phyloP scores from a whole-genome alignment of 176 grass and related monocot species.

The Carex pumila region DNA sequence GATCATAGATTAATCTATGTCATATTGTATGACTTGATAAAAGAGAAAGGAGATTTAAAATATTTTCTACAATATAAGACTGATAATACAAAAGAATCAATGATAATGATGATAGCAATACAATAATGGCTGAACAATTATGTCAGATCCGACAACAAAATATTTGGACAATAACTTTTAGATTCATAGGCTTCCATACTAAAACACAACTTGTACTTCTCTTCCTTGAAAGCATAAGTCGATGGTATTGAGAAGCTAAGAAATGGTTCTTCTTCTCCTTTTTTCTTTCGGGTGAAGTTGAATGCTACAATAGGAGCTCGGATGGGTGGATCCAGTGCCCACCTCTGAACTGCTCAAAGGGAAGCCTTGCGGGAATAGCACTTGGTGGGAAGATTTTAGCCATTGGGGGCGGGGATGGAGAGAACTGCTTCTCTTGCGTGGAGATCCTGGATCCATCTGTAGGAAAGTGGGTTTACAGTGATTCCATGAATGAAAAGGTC shows the following conservation, averaged over 20 bases:
- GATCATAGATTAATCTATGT: background rate
- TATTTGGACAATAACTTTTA: background rate
- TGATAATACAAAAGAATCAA: background rate
- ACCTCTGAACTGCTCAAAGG: slow-evolving; percentile 51
- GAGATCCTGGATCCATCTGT: slow-evolving; percentile 81
- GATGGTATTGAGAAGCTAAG: slow-evolving; percentile 34
- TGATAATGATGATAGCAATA: background rate
- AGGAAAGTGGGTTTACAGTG: slow-evolving; percentile 53
- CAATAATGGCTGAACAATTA: background rate
- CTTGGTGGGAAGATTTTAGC: slow-evolving; percentile 69
- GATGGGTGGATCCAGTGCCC: slow-evolving; percentile 58
- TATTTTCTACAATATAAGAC: background rate
- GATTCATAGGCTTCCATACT: background rate
- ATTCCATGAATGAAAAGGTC: slow-evolving; percentile 43
- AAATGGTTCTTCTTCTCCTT: background rate
- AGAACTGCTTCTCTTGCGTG: slow-evolving; percentile 50
- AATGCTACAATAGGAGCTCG: slow-evolving; percentile 43
- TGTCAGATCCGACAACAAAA: background rate
- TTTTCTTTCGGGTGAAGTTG: slow-evolving; percentile 26
- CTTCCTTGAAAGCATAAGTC: background rate
- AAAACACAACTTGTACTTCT: background rate
- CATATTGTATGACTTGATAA: background rate
- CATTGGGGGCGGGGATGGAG: slow-evolving; percentile 75
- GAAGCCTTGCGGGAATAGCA: slow-evolving; percentile 59
- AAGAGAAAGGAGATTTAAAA: background rate